Conservation (phyloP, 371 early-diverging fungal genomes). For the Dinochytrium kinnereticum region DNA sequence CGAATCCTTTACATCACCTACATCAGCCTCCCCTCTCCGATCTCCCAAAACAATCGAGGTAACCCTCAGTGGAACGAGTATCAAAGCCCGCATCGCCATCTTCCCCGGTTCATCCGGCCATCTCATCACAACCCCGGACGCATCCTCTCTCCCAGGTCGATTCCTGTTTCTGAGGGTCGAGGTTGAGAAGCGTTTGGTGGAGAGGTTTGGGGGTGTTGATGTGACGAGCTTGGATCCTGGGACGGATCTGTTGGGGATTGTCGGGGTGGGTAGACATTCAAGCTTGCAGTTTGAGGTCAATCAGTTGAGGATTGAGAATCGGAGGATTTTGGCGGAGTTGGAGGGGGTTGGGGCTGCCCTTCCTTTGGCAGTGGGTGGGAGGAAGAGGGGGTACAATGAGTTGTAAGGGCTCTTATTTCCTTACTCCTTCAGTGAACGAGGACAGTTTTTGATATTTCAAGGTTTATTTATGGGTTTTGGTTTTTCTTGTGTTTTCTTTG, state of each 20-base stretch:
- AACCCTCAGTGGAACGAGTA: not conserved
- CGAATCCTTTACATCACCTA: not conserved
- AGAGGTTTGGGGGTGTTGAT: not conserved
- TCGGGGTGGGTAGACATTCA: constrained; percentile 20
- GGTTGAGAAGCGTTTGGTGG: not conserved
- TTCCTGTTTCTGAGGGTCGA: not conserved
- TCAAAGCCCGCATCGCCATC: not conserved
- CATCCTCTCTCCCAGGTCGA: not conserved
- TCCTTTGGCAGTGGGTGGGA: too few relatives aligned
- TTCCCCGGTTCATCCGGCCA: not conserved
- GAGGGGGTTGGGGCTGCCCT: too few relatives aligned
- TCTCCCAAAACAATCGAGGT: not conserved
- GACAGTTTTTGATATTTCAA: too few relatives aligned
- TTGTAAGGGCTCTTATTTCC: too few relatives aligned
- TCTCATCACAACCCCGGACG: not conserved
- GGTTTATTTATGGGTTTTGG: too few relatives aligned
- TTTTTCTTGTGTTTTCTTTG: too few relatives aligned
- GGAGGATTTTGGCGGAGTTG: constrained; percentile 33
- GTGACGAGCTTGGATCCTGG: too few relatives aligned
- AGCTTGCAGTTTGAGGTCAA: constrained; percentile 39
- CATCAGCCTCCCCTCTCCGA: not conserved
- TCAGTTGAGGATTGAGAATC: constrained; percentile 31
- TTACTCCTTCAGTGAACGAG: too few relatives aligned
- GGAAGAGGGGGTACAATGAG: too few relatives aligned
- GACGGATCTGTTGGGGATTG: constrained; percentile 22